Percentiles rank a stretch among this genome's conserved stretches.
These are phyloP conservation scores for Panaeolus papilionaceus DNA, from an alignment of 768 basidiomycete species.

Conservation along the genomic window DNA sequence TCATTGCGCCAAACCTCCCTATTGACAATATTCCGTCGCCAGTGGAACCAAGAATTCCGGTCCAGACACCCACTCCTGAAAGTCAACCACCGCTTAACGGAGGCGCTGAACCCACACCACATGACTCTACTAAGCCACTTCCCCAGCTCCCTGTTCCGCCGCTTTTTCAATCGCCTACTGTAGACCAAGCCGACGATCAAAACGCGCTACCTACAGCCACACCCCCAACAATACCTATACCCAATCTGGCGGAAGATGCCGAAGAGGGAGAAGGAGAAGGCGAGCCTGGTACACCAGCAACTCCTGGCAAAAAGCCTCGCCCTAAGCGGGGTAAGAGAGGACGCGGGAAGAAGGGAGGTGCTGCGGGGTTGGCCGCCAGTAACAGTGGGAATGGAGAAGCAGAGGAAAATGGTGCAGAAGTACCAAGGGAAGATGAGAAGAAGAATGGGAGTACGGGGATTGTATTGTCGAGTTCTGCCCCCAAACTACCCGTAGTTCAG, in stretches of 20 bases:
- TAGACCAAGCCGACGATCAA: background rate
- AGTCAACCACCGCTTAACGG: background rate
- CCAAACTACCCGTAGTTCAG: constrained; percentile 32
- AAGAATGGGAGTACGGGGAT: constrained; percentile 32
- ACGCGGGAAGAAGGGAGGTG: constrained; percentile 56
- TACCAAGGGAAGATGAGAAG: constrained; percentile 38
- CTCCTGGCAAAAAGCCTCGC: constrained; percentile 48
- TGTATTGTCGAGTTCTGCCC: constrained; percentile 32
- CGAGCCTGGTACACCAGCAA: constrained; percentile 34
- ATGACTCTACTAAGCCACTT: background rate
- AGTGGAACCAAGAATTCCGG: background rate
- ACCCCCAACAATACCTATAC: background rate
- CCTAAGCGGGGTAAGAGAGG: constrained; percentile 57
- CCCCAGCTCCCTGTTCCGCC: background rate
- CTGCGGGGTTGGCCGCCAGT: constrained; percentile 25
- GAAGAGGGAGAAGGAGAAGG: constrained; percentile 21
- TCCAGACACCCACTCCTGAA: background rate
- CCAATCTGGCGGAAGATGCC: constrained; percentile 7
- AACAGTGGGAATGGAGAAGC: constrained; percentile 50
- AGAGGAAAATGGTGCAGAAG: constrained; percentile 35
- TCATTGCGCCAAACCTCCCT: background rate
- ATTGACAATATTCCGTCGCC: background rate
- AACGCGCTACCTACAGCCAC: background rate
- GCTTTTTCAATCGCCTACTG: background rate
- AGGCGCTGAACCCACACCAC: background rate